Conservation (phyloP, 2,329 filamentous ascomycete species). For the Monosporascus sp. region DNA sequence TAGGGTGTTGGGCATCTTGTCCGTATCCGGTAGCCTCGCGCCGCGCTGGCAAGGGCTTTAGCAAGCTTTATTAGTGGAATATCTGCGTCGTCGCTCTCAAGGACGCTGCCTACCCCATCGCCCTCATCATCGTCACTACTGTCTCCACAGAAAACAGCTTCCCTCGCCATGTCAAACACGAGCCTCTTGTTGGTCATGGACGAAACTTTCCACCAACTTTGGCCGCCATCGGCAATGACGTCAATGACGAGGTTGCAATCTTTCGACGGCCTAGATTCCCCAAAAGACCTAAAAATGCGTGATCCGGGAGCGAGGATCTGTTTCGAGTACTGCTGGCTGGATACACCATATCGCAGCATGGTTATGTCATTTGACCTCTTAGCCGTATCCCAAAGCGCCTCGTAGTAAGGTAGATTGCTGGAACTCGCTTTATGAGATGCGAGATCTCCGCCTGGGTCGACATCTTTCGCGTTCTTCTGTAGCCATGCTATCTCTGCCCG, state of each 20-base stretch:
- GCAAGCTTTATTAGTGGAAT: slow-evolving; percentile 27
- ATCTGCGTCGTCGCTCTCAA: slow-evolving; percentile 15
- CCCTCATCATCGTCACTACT: slow-evolving; percentile 20
- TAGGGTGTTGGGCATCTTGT: slow-evolving; percentile 15
- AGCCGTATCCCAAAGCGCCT: slow-evolving; percentile 26
- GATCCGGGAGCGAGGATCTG: slow-evolving; percentile 24
- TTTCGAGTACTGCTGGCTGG: slow-evolving; percentile 16
- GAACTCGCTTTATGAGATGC: slow-evolving; percentile 19
- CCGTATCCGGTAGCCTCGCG: slow-evolving; percentile 24
- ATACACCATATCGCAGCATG: slow-evolving; percentile 22
- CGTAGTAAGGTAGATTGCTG: slow-evolving; percentile 23
- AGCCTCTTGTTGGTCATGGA: slow-evolving; percentile 26
- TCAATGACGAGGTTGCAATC: slow-evolving; percentile 21
- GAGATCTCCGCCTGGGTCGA: slow-evolving; percentile 12
- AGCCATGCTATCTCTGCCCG: slow-evolving; percentile 17
- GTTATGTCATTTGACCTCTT: slow-evolving; percentile 25
- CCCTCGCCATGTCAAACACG: slow-evolving; percentile 27
- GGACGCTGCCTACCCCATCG: not conserved
- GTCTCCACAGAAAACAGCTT: slow-evolving; percentile 25
- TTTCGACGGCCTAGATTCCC: slow-evolving; percentile 18
- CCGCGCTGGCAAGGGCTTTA: slow-evolving; percentile 17
- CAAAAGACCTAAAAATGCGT: slow-evolving; percentile 23
- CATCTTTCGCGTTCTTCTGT: slow-evolving; percentile 7
- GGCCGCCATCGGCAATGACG: slow-evolving; percentile 24
- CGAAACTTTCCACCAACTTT: slow-evolving; percentile 28